Evolutionary conservation across 768 basidiomycete genomes (phyloP).

Genomic region (Strobilomyces dryophilus): DNA sequence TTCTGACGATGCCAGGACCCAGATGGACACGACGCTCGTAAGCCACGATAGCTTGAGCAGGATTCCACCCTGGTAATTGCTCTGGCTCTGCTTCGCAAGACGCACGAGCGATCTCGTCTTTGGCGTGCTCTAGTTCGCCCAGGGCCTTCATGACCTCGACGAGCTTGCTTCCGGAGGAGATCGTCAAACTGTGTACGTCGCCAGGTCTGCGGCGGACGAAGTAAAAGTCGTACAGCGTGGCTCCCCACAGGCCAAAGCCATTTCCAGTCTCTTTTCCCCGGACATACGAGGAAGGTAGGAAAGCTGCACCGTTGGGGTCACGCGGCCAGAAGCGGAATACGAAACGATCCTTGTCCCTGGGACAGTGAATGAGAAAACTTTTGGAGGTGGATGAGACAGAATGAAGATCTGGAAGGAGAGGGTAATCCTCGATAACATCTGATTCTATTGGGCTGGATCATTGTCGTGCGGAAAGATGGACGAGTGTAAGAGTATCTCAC

Average conservation of each 20-base stretch:
- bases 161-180: slow-evolving; percentile 23
- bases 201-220: slow-evolving; percentile 7
- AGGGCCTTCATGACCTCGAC: slow-evolving; percentile 11
- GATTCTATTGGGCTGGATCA: neutral
- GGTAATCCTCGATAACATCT: neutral
- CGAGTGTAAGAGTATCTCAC: neutral
- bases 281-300: slow-evolving; percentile 4
- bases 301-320: slow-evolving; percentile 19
- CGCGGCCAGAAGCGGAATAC: slow-evolving; percentile 27
- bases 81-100: slow-evolving; percentile 16
- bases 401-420: slow-evolving; percentile 8
- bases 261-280: slow-evolving; percentile 22
- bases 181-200: neutral
- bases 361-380: neutral
- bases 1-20: neutral
- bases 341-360: slow-evolving; percentile 4
- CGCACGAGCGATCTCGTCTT: slow-evolving; percentile 18
- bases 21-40: slow-evolving; percentile 8
- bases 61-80: slow-evolving; percentile 16
- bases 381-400: neutral
- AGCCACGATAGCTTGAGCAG: slow-evolving; percentile 10
- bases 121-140: slow-evolving; percentile 18
- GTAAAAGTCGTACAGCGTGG: slow-evolving; percentile 30
- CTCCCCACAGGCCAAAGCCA: slow-evolving; percentile 23
- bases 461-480: no score